Conservation (phyloP, 2,329 filamentous ascomycete genomes). For the Neofusicoccum umdonicola region DNA sequence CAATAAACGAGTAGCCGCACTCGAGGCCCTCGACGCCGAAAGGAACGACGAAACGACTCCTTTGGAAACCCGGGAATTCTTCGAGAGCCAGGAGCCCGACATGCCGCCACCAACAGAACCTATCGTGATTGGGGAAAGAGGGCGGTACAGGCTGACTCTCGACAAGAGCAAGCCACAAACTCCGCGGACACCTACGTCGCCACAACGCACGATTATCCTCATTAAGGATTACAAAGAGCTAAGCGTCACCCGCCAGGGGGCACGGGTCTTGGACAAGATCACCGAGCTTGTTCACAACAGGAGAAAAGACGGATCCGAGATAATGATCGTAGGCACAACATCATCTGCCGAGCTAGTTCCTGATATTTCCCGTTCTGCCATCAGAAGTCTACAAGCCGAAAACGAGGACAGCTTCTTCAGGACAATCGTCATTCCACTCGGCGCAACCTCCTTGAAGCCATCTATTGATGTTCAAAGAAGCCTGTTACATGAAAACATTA, state of each 20-base stretch:
- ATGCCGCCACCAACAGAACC: constrained; percentile 21
- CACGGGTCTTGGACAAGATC: constrained; percentile 66
- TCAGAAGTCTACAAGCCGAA: constrained; percentile 47
- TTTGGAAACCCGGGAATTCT: neutral
- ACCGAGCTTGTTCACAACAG: constrained; percentile 69
- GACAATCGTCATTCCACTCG: constrained; percentile 29
- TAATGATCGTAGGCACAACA: constrained; percentile 79
- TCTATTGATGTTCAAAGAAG: neutral
- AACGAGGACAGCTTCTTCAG: constrained; percentile 32
- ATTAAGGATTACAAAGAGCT: constrained; percentile 81
- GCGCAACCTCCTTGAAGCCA: neutral
- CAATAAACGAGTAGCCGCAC: neutral
- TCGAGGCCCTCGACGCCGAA: neutral
- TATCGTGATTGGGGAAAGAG: neutral
- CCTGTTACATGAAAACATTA: neutral
- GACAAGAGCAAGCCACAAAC: neutral
- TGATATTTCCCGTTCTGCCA: constrained; percentile 41
- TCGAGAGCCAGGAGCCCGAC: constrained; percentile 23
- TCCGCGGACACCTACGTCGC: neutral
- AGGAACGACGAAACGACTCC: constrained; percentile 21
- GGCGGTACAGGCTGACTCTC: neutral
- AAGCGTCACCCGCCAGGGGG: constrained; percentile 65
- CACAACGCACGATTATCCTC: constrained; percentile 63
- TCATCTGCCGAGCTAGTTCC: constrained; percentile 52
- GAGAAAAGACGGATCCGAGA: constrained; percentile 67